Evolutionary conservation across 2,329 filamentous ascomycete species (phyloP).

Genomic region (Ceratocystis lukuohia): DNA sequence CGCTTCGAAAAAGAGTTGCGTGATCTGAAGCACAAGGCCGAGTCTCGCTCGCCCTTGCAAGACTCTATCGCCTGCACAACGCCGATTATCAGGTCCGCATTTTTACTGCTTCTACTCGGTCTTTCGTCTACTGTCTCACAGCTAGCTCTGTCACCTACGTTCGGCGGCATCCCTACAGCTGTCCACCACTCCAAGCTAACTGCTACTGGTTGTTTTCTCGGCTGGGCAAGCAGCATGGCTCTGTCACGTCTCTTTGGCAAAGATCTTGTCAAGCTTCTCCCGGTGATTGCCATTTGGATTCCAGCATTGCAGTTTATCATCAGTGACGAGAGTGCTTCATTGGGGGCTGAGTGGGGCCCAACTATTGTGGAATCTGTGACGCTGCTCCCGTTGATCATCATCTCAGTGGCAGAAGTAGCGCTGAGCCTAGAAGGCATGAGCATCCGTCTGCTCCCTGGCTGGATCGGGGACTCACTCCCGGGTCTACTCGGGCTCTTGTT

Average conservation of each 20-base stretch:
- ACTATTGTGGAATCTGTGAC: constrained; percentile 60
- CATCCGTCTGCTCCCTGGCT: constrained; percentile 40
- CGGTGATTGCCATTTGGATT: constrained; percentile 61
- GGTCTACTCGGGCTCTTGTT: constrained; percentile 53
- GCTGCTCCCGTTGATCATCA: constrained; percentile 54
- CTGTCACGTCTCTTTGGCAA: constrained; percentile 31
- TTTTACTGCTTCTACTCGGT: constrained; percentile 40
- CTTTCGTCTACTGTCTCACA: constrained; percentile 58
- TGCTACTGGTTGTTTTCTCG: constrained; percentile 52
- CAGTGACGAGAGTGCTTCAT: constrained; percentile 47
- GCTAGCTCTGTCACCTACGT: constrained; percentile 70
- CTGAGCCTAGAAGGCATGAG: constrained; percentile 30
- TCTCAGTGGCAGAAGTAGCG: constrained; percentile 49
- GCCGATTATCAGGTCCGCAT: constrained; percentile 28
- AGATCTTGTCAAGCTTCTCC: constrained; percentile 42
- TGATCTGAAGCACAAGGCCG: constrained; percentile 35
- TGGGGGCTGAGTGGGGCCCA: constrained; percentile 62
- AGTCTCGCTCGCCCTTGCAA: constrained; percentile 26
- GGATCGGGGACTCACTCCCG: constrained; percentile 49
- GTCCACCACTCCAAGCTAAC: constrained; percentile 57
- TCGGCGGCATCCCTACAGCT: constrained; percentile 67
- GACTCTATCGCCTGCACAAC: constrained; percentile 26
- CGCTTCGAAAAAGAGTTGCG: constrained; percentile 42
- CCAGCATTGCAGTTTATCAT: constrained; percentile 60
- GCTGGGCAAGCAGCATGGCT: constrained; percentile 54